A percentile compares a stretch with the other conserved stretches of the same genome.
phyloP scores from a whole-genome alignment of 2,329 filamentous ascomycete genomes.

The Raffaelea albimanens region DNA sequence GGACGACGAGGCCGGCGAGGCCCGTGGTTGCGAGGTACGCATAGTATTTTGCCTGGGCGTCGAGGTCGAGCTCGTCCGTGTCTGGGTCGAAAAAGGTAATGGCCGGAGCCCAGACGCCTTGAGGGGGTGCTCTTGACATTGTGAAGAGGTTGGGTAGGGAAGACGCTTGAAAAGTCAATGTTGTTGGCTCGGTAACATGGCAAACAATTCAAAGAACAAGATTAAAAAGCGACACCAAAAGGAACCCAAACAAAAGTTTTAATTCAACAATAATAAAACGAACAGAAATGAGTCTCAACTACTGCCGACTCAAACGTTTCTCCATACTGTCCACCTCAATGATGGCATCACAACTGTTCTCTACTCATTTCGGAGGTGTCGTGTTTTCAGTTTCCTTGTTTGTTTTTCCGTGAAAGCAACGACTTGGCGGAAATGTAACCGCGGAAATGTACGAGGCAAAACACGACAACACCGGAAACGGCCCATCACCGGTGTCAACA shows the following conservation, averaged over 20 bases:
- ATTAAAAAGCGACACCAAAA: too few relatives aligned
- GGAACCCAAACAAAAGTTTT: too few relatives aligned
- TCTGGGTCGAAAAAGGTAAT: conserved; percentile 23
- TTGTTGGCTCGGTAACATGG: too few relatives aligned
- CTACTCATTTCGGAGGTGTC: too few relatives aligned
- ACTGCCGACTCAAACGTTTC: too few relatives aligned
- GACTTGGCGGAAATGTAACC: neutral
- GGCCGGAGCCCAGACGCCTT: conserved; percentile 23
- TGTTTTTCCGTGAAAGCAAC: neutral
- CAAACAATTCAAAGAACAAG: neutral
- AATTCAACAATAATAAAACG: neutral
- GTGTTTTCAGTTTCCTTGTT: too few relatives aligned
- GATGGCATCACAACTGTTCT: too few relatives aligned
- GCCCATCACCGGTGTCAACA: too few relatives aligned
- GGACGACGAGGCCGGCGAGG: conserved; percentile 21
- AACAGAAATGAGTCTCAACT: neutral
- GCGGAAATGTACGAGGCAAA: neutral
- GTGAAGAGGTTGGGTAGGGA: neutral
- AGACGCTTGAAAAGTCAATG: neutral
- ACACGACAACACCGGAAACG: too few relatives aligned
- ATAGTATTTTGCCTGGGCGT: conserved; percentile 20
- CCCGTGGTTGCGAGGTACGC: conserved; percentile 18
- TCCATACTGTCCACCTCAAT: too few relatives aligned
- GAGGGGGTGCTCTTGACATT: conserved; percentile 13
- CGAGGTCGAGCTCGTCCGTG: conserved; percentile 19